Conservation (phyloP, 306 rosid genomes). For the Prunus salicina region DNA sequence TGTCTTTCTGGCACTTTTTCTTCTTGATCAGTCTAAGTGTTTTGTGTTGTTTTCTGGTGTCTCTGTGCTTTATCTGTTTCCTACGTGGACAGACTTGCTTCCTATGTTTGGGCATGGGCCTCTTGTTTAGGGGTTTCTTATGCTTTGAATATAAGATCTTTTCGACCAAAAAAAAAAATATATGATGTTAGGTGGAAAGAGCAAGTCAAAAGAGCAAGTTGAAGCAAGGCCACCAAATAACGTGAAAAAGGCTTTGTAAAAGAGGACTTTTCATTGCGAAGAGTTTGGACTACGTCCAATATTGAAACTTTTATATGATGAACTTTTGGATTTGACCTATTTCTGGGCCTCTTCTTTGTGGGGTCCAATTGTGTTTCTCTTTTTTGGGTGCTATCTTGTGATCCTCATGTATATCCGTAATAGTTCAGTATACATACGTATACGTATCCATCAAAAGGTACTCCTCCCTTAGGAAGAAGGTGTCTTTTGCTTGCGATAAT, state of each 20-base stretch:
- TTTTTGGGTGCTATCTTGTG: not conserved
- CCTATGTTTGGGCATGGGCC: too few relatives aligned
- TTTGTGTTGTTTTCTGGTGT: too few relatives aligned
- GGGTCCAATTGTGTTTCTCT: not conserved
- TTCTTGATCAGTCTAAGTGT: too few relatives aligned
- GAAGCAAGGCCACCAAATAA: not conserved
- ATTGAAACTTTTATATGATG: not conserved
- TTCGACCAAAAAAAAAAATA: too few relatives aligned
- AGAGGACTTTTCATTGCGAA: not conserved
- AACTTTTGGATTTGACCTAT: not conserved
- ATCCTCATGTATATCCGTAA: not conserved
- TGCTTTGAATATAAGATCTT: too few relatives aligned
- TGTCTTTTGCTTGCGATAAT: too few relatives aligned
- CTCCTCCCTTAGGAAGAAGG: not conserved
- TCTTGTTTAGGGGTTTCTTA: too few relatives aligned
- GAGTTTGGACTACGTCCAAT: not conserved
- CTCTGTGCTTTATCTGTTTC: too few relatives aligned
- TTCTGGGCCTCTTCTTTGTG: not conserved
- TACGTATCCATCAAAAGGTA: not conserved
- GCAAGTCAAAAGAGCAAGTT: not conserved
- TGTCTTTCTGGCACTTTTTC: too few relatives aligned
- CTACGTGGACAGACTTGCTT: too few relatives aligned
- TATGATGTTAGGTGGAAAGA: not conserved
- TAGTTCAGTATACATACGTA: not conserved
- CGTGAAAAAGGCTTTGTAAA: not conserved